Evolutionary conservation across 2,329 filamentous ascomycete species (phyloP), one percentile per base, ranked within the genome.

Genomic region (Fusarium sp.): DNA sequence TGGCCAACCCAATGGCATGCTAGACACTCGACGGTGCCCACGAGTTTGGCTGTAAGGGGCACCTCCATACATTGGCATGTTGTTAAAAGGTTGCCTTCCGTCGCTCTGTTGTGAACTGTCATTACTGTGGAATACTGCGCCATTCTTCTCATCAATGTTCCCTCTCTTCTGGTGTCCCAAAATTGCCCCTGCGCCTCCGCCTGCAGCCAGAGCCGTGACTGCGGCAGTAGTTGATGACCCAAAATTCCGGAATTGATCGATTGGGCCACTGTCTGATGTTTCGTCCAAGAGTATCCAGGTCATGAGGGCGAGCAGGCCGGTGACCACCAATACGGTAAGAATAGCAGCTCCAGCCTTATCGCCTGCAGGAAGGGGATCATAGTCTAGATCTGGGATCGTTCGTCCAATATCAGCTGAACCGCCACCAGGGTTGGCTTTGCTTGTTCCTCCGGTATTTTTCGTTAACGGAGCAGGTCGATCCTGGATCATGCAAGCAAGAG

Each of bases 301-400:
- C 9, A 84, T 73, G n/a, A 87, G 87, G 2, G 83, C 83, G 25
- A 90, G 65, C 41, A 92, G 80, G 9, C 83, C 79, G 8, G 84
- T 74, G 2, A 93, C 76, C 5, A 90, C 77, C 8, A 89, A 50
- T 2, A 87, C 78, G 2, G 91, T 94, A 52, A 84, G 69, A 63
- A 93, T 86, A 13, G 87, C 87, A 39, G 91, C 92, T 13, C 91
- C 93, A 9, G 87, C 90, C 66, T 83, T 87, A 74, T 94, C 92
- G 10, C 84, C 88, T 2, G 83, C 83, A 4, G 86, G 88, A 21
- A 82, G 76, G 26, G 72, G 69, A 21, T 62, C 63, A 49, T 73
- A 78, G 42, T 62, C 68, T 30, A 54, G 73, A 14, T 75, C 71
- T 16, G 58, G 79, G 58, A 74, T 67, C 14, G 76, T 77, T n/a